Evolutionary conservation across 345 rosid species (phyloP), one percentile per base, ranked within the genome.

Genomic region (Camelina hispida): DNA sequence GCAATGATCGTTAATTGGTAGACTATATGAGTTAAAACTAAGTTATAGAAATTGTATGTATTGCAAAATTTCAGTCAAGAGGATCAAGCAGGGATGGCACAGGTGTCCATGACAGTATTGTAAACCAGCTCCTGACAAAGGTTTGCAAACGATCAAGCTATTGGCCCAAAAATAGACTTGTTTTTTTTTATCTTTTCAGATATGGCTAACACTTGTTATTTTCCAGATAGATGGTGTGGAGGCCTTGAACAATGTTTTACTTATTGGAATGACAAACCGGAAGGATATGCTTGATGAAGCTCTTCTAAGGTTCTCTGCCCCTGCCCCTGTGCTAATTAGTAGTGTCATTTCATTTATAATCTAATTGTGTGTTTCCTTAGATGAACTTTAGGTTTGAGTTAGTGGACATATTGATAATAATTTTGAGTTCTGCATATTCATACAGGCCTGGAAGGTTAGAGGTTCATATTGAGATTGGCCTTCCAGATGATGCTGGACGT

Each of bases 221-320:
- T n/a, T 74, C 73, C 96, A 91, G 96, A 93, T 93, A 34, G 98
- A 93, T 83, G 97, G 96, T 10, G 97, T 93, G 82, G 98, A 93
- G 84, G 87, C 97, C 11, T 84, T 93, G 69, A 86, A 93, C 69
- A 93, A 93, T 85, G 92, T 93, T 66, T 82, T 93, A 74, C 97
- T 93, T 56, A 93, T 91, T 77, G 97, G 98, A 83, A 93, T 91
- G 98, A 93, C 98, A 74, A 93, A 93, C 74, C 79, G 98, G 70
- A 91, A 87, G 81, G 97, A 93, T 84, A 80, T 93, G 82, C 92
- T 93, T 74, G 98, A 91, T 80, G 98, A 91, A 84, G 96, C 98
- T 68, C 98, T 93, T 83, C 40, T 93, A 72, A 93, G 96, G 98
- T 91, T 77, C 59, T 77, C 56, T 62, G 22, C 72, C 64, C 75